Base-by-base conservation (phyloP, 2,329 filamentous ascomycete genomes). In the Talaromyces sp. region DNA sequence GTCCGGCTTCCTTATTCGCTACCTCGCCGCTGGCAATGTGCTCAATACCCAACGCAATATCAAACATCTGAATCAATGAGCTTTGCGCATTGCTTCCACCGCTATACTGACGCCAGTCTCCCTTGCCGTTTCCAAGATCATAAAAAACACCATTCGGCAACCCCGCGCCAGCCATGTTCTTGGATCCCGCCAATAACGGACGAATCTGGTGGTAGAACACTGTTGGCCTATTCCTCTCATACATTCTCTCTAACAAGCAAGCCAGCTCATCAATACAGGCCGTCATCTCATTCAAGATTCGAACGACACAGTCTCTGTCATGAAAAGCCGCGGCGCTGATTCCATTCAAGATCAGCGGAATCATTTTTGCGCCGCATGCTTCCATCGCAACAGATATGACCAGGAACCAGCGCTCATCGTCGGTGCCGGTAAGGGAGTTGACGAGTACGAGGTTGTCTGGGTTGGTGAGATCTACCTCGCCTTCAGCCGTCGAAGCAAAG, bases 61-160 rank as follows among this genome's bases (percentile, higher is more conserved):
- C 82, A 61, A 82, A 81, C 21, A 82, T 79, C 55, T 84, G 82
- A 3, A 84, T 75, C 52, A 84, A 63, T 0, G 81, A 82, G 68
- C 80, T 83, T 64, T 84, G 82, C 0, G 80, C 82, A 64, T 84
- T 84, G 63, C 81, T 83, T 0, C 82, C 82, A 2, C 82, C 82
- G 32, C 80, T 78, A 60, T 82, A 80, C 55, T 81, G 78, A 21
- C 74, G 73, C 80, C 80, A 84, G 13, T 77, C 69, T 0, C 80
- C 81, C 41, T 75, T 73, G 0, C 78, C 79, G 8, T 79, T 66
- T 3, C 80, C 81, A 43, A 79, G 70, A 58, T 83, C 80, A 63
- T 82, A 84, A 64, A 81, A 83, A 2, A 84, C 77, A 11, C 81
- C 81, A 6, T 76, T 73, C 0, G 81, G 80, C 31, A 83, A 66